Evolutionary conservation across 73 alveolate genomes (phyloP).

Genomic region (Tetrahymena thermophila): DNA sequence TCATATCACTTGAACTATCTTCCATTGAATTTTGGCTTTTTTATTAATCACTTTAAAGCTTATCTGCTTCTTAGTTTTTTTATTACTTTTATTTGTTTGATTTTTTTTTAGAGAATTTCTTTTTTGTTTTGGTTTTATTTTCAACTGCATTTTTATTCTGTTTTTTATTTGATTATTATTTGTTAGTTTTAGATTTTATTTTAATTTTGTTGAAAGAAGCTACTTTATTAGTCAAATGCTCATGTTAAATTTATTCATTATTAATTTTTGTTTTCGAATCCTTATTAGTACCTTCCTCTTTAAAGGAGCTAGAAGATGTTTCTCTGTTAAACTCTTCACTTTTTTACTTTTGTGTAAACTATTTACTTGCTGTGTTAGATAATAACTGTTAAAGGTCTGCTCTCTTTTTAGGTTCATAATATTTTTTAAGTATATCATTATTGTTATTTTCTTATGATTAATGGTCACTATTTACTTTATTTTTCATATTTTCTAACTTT

Average conservation of each 20-base stretch:
- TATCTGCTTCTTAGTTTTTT: neutral
- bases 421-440: neutral
- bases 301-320: neutral
- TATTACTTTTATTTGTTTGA: neutral
- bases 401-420: neutral
- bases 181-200: neutral
- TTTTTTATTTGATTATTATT: neutral
- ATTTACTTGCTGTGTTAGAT: neutral
- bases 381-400: neutral
- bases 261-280: neutral
- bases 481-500: neutral
- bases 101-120: neutral
- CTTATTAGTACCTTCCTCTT: neutral
- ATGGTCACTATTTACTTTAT: neutral
- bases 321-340: neutral
- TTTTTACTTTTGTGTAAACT: neutral
- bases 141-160: neutral
- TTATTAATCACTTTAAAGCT: too few species aligned
- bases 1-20: neutral
- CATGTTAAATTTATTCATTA: neutral
- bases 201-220: neutral
- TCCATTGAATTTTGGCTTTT: neutral
- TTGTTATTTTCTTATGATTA: neutral
- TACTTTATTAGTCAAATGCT: neutral
- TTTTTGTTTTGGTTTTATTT: too few species aligned